Percentiles rank a stretch among this genome's conserved stretches.
Conservation (phyloP, 2,329 filamentous ascomycete species). For the Penicillium sp. region DNA sequence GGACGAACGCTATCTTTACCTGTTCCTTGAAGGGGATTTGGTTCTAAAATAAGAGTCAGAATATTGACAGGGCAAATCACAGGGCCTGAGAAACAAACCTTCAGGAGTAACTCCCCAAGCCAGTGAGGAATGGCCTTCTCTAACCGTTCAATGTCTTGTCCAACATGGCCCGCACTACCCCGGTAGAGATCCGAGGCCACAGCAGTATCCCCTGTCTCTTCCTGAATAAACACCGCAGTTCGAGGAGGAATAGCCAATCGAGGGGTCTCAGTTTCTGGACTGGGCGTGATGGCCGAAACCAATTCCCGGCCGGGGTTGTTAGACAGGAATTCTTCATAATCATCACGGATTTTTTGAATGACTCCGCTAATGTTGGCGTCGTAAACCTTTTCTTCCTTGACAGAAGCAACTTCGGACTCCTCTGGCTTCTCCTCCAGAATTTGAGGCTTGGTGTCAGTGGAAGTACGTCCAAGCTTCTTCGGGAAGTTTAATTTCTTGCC, state of each 20-base stretch:
- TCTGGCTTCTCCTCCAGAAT: constrained; percentile 72
- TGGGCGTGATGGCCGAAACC: constrained; percentile 45
- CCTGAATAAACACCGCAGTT: constrained; percentile 66
- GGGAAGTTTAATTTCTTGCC: constrained; percentile 78
- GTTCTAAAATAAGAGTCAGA: constrained; percentile 56
- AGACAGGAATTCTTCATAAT: constrained; percentile 48
- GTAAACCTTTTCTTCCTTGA: constrained; percentile 50
- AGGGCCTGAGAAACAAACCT: constrained; percentile 47
- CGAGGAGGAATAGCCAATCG: constrained; percentile 47
- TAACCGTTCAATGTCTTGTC: constrained; percentile 75
- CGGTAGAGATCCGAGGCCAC: constrained; percentile 83
- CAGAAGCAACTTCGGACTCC: constrained; percentile 55
- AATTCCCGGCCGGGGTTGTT: constrained; percentile 42
- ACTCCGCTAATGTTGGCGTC: constrained; percentile 51
- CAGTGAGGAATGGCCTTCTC: constrained; percentile 88
- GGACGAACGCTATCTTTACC: constrained; percentile 90
- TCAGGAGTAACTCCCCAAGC: constrained; percentile 83
- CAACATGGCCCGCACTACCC: constrained; percentile 78
- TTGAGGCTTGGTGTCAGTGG: constrained; percentile 69
- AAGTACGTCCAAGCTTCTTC: constrained; percentile 77
- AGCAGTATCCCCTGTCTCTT: constrained; percentile 63
- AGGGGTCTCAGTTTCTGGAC: constrained; percentile 49
- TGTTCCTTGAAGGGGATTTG: constrained; percentile 83
- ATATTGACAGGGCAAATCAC: neutral
- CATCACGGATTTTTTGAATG: constrained; percentile 48